Conservation (phyloP, 1,139 yeast species). For the Saccharomyces hybrid region DNA sequence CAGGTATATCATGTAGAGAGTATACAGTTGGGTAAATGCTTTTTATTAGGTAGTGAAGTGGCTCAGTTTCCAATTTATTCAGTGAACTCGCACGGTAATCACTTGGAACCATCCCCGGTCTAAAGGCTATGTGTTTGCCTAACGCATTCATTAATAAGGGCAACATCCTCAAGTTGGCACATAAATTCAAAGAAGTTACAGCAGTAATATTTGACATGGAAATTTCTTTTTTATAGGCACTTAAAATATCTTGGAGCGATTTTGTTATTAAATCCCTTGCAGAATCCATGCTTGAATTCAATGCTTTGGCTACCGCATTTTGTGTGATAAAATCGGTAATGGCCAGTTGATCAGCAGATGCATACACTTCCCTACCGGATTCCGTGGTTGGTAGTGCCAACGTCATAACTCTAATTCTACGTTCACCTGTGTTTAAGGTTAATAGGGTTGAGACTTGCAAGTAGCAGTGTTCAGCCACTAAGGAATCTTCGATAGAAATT, state of each 20-base stretch:
- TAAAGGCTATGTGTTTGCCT: conserved; percentile 76
- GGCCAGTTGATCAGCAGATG: conserved; percentile 94
- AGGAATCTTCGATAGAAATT: conserved; percentile 73
- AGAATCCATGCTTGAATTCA: conserved; percentile 56
- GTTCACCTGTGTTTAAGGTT: conserved; percentile 80
- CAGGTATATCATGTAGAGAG: conserved; percentile 86
- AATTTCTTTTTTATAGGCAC: conserved; percentile 79
- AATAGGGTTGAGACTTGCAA: conserved; percentile 91
- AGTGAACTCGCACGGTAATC: conserved; percentile 90
- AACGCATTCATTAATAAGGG: conserved; percentile 80
- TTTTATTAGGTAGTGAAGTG: conserved; percentile 70
- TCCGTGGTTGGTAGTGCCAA: conserved; percentile 81
- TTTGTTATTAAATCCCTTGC: conserved; percentile 72
- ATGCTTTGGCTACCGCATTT: conserved; percentile 77
- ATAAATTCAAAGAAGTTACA: conserved; percentile 76
- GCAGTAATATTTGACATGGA: conserved; percentile 88
- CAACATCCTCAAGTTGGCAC: conserved; percentile 86
- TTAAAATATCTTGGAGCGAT: conserved; percentile 63
- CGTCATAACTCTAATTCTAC: conserved; percentile 89
- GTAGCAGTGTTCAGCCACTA: conserved; percentile 68
- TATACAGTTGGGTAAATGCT: conserved; percentile 84
- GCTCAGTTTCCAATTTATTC: conserved; percentile 74
- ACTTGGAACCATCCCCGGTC: conserved; percentile 82
- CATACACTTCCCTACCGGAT: conserved; percentile 73
- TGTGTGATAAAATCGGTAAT: conserved; percentile 73